These are phyloP conservation scores for Smittium mucronatum DNA, from an alignment of 371 early-diverging fungal species.

Conservation along the genomic window DNA sequence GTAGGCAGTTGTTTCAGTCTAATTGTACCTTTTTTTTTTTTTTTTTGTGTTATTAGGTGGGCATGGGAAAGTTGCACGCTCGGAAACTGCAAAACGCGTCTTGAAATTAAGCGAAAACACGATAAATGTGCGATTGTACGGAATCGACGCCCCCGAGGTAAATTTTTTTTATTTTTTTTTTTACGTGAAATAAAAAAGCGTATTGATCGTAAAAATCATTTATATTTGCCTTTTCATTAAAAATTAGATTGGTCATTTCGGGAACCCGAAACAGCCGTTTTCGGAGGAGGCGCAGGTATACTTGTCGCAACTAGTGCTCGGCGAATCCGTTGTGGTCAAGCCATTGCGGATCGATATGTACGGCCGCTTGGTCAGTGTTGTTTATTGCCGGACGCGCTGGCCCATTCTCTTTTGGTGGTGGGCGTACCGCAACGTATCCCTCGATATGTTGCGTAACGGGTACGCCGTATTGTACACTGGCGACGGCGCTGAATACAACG, in stretches of 20 bases:
- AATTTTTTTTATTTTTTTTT: slow-evolving; percentile 1
- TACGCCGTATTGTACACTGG: slow-evolving; percentile 25
- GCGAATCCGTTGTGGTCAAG: slow-evolving; percentile 17
- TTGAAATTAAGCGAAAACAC: slow-evolving; percentile 22
- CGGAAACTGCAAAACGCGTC: not conserved
- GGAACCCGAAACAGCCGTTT: slow-evolving; percentile 31
- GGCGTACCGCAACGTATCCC: slow-evolving; percentile 19
- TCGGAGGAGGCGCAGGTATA: slow-evolving; percentile 27
- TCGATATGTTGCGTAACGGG: slow-evolving; percentile 22
- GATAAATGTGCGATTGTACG: slow-evolving; percentile 25
- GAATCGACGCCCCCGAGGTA: slow-evolving; percentile 32
- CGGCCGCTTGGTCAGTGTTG: slow-evolving; percentile 24
- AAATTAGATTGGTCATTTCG: slow-evolving; percentile 20
- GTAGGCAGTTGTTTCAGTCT: too few species aligned
- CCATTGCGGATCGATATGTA: slow-evolving; percentile 32
- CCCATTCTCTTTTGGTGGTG: slow-evolving; percentile 6
- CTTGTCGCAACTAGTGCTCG: slow-evolving; percentile 17
- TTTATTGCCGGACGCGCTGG: slow-evolving; percentile 17
- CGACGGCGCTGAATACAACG: slow-evolving; percentile 28
- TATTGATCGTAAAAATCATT: not conserved
- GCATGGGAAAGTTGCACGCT: too few species aligned
- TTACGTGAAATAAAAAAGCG: not conserved
- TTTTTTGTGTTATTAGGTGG: too few species aligned
- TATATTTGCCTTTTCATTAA: not conserved
- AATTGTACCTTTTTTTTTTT: too few species aligned